Percentiles rank a stretch among this genome's conserved stretches.
Conservation (phyloP, 2,329 filamentous ascomycete species). For the Sclerotinia subarctica region DNA sequence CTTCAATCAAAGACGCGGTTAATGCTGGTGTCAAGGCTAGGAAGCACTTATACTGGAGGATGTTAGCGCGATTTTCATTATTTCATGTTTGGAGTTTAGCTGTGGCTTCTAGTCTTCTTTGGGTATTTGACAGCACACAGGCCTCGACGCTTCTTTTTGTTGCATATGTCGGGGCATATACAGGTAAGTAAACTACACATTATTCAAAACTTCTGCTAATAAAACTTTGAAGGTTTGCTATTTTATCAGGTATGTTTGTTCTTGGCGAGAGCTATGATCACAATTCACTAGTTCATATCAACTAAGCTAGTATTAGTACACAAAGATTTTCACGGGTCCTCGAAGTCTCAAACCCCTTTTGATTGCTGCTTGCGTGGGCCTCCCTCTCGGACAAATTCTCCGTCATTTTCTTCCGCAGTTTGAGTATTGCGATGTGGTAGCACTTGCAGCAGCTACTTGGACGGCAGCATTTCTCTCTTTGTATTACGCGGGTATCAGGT, state of each 20-base stretch:
- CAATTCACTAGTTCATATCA: not conserved
- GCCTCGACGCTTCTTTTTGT: slow-evolving; percentile 49
- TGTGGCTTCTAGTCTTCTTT: slow-evolving; percentile 46
- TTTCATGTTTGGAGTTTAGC: slow-evolving; percentile 41
- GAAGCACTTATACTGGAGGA: slow-evolving; percentile 36
- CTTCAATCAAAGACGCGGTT: slow-evolving; percentile 16
- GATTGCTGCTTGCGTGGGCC: slow-evolving; percentile 45
- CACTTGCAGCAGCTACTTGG: slow-evolving; percentile 50
- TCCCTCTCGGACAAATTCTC: slow-evolving; percentile 47
- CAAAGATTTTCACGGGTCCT: slow-evolving; percentile 50
- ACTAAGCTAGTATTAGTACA: slow-evolving; percentile 42
- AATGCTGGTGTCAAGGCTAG: slow-evolving; percentile 37
- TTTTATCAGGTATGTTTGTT: slow-evolving; percentile 17
- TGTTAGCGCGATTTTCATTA: slow-evolving; percentile 46
- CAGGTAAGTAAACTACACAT: slow-evolving; percentile 33
- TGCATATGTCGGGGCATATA: slow-evolving; percentile 37
- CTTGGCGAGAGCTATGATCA: not conserved
- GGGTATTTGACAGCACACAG: slow-evolving; percentile 46
- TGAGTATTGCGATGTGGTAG: slow-evolving; percentile 47
- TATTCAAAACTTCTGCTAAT: not conserved
- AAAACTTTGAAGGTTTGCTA: slow-evolving; percentile 1
- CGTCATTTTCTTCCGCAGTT: slow-evolving; percentile 42
- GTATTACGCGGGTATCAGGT: slow-evolving; percentile 16
- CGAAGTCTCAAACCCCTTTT: slow-evolving; percentile 48
- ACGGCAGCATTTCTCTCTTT: slow-evolving; percentile 43